phyloP scores from a whole-genome alignment of 225 moss, liverwort and hornwort species.

The Pleurozium schreberi region DNA sequence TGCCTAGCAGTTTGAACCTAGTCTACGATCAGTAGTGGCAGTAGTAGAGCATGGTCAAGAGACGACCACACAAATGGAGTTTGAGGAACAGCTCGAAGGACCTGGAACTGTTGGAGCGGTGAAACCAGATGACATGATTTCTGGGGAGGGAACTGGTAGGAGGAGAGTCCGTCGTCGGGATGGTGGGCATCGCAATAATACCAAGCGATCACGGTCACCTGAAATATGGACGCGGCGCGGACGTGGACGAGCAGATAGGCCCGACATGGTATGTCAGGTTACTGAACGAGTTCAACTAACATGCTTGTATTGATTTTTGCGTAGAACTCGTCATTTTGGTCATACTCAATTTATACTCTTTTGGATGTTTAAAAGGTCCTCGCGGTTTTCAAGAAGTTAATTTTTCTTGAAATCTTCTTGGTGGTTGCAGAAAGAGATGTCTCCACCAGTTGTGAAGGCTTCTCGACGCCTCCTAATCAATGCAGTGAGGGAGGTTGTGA shows the following conservation, averaged over 20 bases:
- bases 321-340: background rate
- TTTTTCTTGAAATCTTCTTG: background rate
- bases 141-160: slow-evolving; percentile 8
- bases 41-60: slow-evolving; percentile 25
- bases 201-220: slow-evolving; percentile 60
- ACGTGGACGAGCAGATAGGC: slow-evolving; percentile 54
- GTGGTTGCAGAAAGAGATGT: slow-evolving; percentile 53
- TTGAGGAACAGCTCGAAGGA: slow-evolving; percentile 14
- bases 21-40: slow-evolving; percentile 44
- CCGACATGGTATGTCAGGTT: slow-evolving; percentile 24
- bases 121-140: slow-evolving; percentile 7
- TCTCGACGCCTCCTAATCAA: slow-evolving; percentile 53
- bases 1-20: slow-evolving; percentile 32
- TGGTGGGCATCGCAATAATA: slow-evolving; percentile 20
- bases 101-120: background rate
- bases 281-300: background rate
- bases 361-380: background rate
- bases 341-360: background rate
- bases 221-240: slow-evolving; percentile 75
- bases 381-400: background rate
- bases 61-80: slow-evolving; percentile 18
- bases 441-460: slow-evolving; percentile 61
- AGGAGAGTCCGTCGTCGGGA: slow-evolving; percentile 42
- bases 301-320: background rate
- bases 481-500: slow-evolving; percentile 36